A percentile compares a stretch with the other conserved stretches of the same genome.
Evolutionary conservation across 345 rosid species (phyloP).

Genomic region (Linum tenue): DNA sequence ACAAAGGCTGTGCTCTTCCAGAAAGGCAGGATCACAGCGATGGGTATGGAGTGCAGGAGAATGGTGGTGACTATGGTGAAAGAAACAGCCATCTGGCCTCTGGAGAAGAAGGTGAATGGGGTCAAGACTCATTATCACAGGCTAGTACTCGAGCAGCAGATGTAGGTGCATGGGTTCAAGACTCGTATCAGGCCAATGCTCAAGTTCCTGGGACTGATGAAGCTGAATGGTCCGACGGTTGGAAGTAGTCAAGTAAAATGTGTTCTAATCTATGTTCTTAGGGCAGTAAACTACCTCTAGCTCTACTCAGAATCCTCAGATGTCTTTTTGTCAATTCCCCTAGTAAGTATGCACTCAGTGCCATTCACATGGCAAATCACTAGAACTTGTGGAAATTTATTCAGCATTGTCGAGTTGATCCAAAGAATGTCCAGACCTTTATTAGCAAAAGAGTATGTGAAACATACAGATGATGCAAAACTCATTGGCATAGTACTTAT

Average conservation of each 20-base stretch:
- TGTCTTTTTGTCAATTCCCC: no score
- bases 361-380: background rate
- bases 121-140: background rate
- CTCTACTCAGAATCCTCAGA: background rate
- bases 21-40: conserved; percentile 29
- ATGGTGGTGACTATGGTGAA: background rate
- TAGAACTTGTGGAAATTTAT: no score
- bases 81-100: background rate
- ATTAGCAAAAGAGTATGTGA: background rate
- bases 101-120: background rate
- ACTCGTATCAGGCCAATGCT: background rate
- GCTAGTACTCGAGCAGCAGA: conserved; percentile 1
- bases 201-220: conserved; percentile 4
- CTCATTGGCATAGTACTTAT: background rate
- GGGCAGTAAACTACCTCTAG: background rate
- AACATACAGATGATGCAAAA: background rate
- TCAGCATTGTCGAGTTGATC: background rate
- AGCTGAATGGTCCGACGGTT: conserved; percentile 4
- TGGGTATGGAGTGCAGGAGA: background rate
- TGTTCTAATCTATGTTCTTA: background rate
- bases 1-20: conserved; percentile 73
- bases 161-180: conserved; percentile 6
- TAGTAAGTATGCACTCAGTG: no score
- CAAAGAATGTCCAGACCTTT: background rate
- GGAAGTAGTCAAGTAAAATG: conserved; percentile 5